Evolutionary conservation across 805 yeast species (phyloP), one percentile per base, ranked within the genome.

Genomic region (Saturnispora bothae): DNA sequence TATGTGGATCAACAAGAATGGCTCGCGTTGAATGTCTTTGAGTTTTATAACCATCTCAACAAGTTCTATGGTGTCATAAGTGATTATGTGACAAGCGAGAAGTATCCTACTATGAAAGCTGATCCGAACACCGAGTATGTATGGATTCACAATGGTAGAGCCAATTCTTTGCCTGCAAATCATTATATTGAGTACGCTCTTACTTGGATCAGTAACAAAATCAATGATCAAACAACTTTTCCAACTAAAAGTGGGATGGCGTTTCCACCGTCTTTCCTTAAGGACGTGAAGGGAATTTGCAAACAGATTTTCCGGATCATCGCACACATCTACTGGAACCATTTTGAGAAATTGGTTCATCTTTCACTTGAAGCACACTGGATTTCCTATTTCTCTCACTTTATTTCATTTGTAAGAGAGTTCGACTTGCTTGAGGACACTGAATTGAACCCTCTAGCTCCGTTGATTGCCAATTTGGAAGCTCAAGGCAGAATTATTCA

Each of bases 351-450:
- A 54, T 72, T 89, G 18, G 76, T 89, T n/a, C 96, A 92, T 57
- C 61, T 92, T 42, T 79, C 94, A 2, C 60, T 92, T 43, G 98
- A 92, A 56, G 96, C 97, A 1, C 97, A 92, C 57, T 92, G 95
- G 95, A 92, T 92, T 59, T 88, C 97, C 3, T 83, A 88, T 50
- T 92, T 94, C 61, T 92, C 95, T 13, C 98, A 92, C 56, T 92
- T 83, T 52, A 72, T 89, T 31, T 80, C 95, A 38, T 84, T 92
- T 53, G 73, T 82, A 12, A 79, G 80, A 47, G 95, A 86, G 47
- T 92, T 84, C 57, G 78, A 74, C 38, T 69, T 92, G 46, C 66
- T 92, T 26, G 97, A 86, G 43, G 65, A 76, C 37, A 66, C 68
- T 39, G 99, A 92, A 46, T 61, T 86, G 58, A 81, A 68, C 39